A percentile compares a stretch with the other conserved stretches of the same genome.
Evolutionary conservation across 78 protist genomes (phyloP).

Genomic region (Monosiga brevicollis): DNA sequence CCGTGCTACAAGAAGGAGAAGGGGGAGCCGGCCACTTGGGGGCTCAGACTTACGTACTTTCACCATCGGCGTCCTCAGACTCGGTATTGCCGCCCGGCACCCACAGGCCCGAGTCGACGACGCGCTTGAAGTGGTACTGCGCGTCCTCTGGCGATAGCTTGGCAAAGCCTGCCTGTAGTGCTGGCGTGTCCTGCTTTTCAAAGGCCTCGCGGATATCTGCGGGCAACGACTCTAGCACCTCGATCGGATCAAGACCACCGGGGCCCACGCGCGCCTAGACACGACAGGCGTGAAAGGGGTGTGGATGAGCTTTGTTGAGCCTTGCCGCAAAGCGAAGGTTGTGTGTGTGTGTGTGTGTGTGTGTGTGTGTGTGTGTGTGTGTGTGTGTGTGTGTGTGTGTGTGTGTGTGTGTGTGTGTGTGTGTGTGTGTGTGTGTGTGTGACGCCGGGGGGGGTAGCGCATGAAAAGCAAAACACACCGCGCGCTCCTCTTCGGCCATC

Average conservation of each 20-base stretch:
- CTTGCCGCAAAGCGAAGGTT: too few relatives aligned
- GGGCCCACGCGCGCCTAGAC: constrained; percentile 40
- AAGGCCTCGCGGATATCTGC: constrained; percentile 5
- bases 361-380: background rate
- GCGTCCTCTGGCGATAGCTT: constrained; percentile 15
- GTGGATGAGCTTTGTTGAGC: too few relatives aligned
- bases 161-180: constrained; percentile 8
- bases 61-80: background rate
- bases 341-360: background rate
- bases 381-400: background rate
- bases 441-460: too few relatives aligned
- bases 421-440: too few relatives aligned
- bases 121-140: constrained; percentile 12
- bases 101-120: constrained; percentile 34
- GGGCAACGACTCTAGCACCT: constrained; percentile 32
- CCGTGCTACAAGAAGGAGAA: too few relatives aligned
- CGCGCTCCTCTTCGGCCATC: background rate
- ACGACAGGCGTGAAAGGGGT: too few relatives aligned
- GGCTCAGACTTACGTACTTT: too few relatives aligned
- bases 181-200: constrained; percentile 2
- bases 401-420: background rate
- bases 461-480: too few relatives aligned
- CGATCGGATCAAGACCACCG: constrained; percentile 40
- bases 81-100: constrained; percentile 8
- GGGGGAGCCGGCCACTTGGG: too few relatives aligned